Evolutionary conservation across 2,329 filamentous ascomycete species (phyloP).

Genomic region (Aspergillus ustus): DNA sequence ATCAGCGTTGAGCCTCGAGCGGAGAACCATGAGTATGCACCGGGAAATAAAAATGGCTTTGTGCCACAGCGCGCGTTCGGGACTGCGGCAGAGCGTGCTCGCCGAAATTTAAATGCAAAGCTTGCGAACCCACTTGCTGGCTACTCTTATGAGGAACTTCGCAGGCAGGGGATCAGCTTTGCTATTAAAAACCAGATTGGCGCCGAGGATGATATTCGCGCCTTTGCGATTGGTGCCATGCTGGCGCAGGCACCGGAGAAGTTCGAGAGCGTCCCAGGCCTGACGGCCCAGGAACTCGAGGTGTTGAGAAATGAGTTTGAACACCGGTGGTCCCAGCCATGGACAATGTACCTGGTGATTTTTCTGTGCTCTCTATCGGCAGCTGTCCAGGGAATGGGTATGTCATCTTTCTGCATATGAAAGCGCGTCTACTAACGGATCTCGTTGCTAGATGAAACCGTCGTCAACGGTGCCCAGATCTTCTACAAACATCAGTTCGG

Average conservation of each 20-base stretch:
- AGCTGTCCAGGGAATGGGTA: slow-evolving; percentile 71
- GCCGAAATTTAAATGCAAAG: slow-evolving; percentile 53
- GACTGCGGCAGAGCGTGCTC: slow-evolving; percentile 45
- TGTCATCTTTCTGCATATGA: not conserved
- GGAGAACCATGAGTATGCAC: slow-evolving; percentile 20
- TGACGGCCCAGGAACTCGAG: slow-evolving; percentile 63
- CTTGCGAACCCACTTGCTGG: slow-evolving; percentile 59
- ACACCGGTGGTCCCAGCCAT: slow-evolving; percentile 72
- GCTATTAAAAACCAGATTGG: slow-evolving; percentile 60
- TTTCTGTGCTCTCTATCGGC: slow-evolving; percentile 69
- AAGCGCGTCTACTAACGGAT: slow-evolving; percentile 2
- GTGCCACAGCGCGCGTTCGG: slow-evolving; percentile 30
- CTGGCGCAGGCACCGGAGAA: slow-evolving; percentile 60
- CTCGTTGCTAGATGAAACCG: slow-evolving; percentile 62
- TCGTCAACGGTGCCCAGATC: slow-evolving; percentile 70
- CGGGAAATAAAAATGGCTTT: slow-evolving; percentile 23
- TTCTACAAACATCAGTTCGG: slow-evolving; percentile 68
- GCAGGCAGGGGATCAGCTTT: slow-evolving; percentile 62
- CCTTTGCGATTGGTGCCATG: slow-evolving; percentile 64
- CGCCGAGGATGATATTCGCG: slow-evolving; percentile 60
- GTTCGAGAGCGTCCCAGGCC: slow-evolving; percentile 56
- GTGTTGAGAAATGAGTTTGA: slow-evolving; percentile 65
- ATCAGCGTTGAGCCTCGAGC: slow-evolving; percentile 10
- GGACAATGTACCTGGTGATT: slow-evolving; percentile 68
- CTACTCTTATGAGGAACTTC: slow-evolving; percentile 56